Base-by-base conservation (phyloP, 495 filamentous ascomycete species). In the Xylaria telfairii region DNA sequence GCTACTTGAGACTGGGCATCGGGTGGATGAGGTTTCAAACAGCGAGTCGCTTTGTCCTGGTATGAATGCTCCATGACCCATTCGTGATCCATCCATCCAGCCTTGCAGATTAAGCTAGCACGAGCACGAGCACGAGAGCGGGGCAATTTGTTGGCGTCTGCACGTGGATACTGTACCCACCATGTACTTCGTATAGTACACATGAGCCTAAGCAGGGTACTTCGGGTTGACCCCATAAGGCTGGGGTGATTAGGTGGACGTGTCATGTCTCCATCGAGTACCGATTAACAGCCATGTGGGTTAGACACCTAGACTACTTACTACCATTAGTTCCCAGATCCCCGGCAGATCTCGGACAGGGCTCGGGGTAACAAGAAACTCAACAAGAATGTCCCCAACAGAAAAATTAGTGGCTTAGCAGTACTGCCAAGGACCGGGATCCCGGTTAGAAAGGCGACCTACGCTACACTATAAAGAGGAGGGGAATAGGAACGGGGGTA, bases 341-440 rank as follows among this genome's bases (percentile, higher is more conserved):
- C 47, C 51, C 51, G 51, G 51, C 51, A 54, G 51, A 54, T 54
- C 51, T 54, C 51, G 49, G 49, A 37, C 34, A 37, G 34, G 34
- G 34, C 34, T 37, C 34, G 34, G 34, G 8, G 34, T 4, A 3
- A 37, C 34, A 37, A 37, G 10, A 53, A 15, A 19, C 67, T 68
- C 67, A 68, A 68, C 67, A 68, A 68, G 67, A 68, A 68, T 44
- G 24, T 61, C 56, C 67, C 67, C 67, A 68, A 68, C 67, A 68
- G 67, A 68, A 68, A 68, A 68, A 24, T 9, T 24, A 61, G 67
- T 34, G 67, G 28, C n/a, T 9, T 24, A 61, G 67, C 24, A 56
- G 28, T 12, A 8, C 8, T 37, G 67, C 54, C 54, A 61, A 61
- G 67, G 46, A 61, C 56, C 32, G 3, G 37, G 42, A 37, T 51